Evolutionary conservation across 2,329 filamentous ascomycete species (phyloP), one percentile per base, ranked within the genome.

Genomic region (Lasiodiplodia sp.): DNA sequence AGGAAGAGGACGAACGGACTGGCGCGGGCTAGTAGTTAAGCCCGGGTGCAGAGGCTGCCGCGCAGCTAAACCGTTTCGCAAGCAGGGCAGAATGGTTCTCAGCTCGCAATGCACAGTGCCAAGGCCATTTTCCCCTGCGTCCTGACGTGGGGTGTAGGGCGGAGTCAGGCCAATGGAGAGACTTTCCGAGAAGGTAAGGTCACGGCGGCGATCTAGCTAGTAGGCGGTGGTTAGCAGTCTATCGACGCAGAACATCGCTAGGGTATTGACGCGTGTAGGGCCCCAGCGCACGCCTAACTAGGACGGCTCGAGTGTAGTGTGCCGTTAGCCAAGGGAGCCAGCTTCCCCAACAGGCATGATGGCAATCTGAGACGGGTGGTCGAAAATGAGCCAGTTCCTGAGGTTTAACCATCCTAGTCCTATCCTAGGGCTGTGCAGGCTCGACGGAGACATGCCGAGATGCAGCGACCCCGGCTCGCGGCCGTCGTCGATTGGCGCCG

Each of bases 81-180:
- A 16, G 31, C 31, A 14, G 57, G 21, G 44, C 25, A 47, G 16
- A 34, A 25, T 14, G 40, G 21, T 25, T 47, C 60, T 64, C 60
- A 64, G 60, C 44, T 64, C 38, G 60, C 28, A n/a, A 23, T 31
- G 31, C 28, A 34, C 12, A 34, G 10, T 12, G 16, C 44, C 31
- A 52, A 47, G 44, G 8, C 47, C 28, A 64, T n/a, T 57, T 64
- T 64, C 60, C 60, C 60, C 60, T 64, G 60, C 47, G 16, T 51
- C 47, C n/a, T 51, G 60, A 12, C 60, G 44, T 64, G 60, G 40
- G 44, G 44, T 51, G 44, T 14, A 28, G 37, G 28, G 28, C 47
- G 31, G 31, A 47, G 40, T 49, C 57, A 31, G 12, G 60, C 60
- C 28, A 52, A 64, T 52, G 60, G 25, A 31, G 47, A 51, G 14